Conservation (phyloP, 805 yeast species). For the Candida wancherniae region DNA sequence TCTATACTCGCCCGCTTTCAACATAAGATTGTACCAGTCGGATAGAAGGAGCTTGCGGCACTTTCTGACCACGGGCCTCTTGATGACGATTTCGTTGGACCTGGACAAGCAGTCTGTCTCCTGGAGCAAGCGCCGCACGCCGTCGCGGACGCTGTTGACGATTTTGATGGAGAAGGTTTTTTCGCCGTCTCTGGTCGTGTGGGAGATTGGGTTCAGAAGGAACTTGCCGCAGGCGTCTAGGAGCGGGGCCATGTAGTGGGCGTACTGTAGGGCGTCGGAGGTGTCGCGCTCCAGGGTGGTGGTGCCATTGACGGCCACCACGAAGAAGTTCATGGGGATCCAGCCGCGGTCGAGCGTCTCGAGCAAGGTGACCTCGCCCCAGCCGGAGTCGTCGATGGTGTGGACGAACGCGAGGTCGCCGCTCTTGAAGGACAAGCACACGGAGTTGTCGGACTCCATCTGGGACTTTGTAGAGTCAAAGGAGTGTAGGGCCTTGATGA, state of each 20-base stretch:
- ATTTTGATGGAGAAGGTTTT: conserved; percentile 53
- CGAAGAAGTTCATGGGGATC: conserved; percentile 81
- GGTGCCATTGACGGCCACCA: conserved; percentile 36
- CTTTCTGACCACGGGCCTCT: conserved; percentile 55
- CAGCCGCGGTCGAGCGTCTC: conserved; percentile 67
- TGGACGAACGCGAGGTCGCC: conserved; percentile 74
- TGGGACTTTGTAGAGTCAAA: conserved; percentile 58
- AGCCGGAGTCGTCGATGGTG: conserved; percentile 73
- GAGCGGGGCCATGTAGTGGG: conserved; percentile 48
- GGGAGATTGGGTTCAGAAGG: conserved; percentile 58
- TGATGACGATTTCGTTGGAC: conserved; percentile 63
- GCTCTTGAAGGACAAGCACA: conserved; percentile 67
- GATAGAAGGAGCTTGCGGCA: conserved; percentile 63
- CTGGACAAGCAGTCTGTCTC: conserved; percentile 72
- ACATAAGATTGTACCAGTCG: conserved; percentile 76
- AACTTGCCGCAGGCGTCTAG: conserved; percentile 64
- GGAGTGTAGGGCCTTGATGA: conserved; percentile 54
- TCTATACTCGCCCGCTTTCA: conserved; percentile 69
- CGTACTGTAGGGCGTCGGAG: conserved; percentile 9
- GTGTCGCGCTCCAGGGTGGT: conserved; percentile 22
- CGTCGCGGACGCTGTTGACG: conserved; percentile 67
- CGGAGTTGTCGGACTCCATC: conserved; percentile 60
- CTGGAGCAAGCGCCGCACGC: conserved; percentile 59
- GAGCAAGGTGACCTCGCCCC: conserved; percentile 80
- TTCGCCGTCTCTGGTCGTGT: conserved; percentile 31